Evolutionary conservation across 306 rosid species (phyloP), one percentile per base, ranked within the genome.

Genomic region (Cercis canadensis): DNA sequence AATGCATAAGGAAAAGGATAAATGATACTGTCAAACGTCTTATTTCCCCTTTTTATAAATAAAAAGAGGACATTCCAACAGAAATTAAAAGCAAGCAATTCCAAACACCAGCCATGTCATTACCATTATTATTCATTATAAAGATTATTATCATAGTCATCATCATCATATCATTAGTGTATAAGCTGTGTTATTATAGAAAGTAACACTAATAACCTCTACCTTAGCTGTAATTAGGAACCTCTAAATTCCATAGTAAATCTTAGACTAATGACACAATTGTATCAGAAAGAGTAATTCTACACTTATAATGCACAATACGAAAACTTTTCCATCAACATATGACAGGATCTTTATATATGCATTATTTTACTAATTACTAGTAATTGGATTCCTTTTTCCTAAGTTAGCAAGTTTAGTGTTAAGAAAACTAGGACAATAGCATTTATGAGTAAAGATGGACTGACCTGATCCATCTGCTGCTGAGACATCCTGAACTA

Each of bases 401-500:
- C n/a, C n/a, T 33, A 53, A 55, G 74, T 37, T 51, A 62, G 59
- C 57, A 77, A 78, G 43, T 61, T 51, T 12, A 47, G 68, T 36
- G 41, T 55, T 46, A 21, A 57, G 53, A 44, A 59, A 45, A 72
- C 59, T 51, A 63, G 58, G 66, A 73, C 40, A 46, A 40, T 64
- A 69, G 43, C 19, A 64, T 72, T 54, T 59, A 54, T 21, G 55
- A 75, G 51, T 59, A 78, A 81, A 84, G 46, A 74, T 70, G 67
- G 70, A 83, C 87, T 81, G 70, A 90, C 98, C 96, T 81, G 92
- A 86, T 62, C 75, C 85, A 24, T 84, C 92, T 44, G 24, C 90
- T 39, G 83, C 86, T 52, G 97, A 84, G 86, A 88, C 44, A 75
- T 90, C 98, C 80, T 90, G 90, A 78, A 88, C 91, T 51, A 77